Evolutionary conservation across 129 eudicot genomes (phyloP).

Genomic region (Gnaphalium uliginosum): DNA sequence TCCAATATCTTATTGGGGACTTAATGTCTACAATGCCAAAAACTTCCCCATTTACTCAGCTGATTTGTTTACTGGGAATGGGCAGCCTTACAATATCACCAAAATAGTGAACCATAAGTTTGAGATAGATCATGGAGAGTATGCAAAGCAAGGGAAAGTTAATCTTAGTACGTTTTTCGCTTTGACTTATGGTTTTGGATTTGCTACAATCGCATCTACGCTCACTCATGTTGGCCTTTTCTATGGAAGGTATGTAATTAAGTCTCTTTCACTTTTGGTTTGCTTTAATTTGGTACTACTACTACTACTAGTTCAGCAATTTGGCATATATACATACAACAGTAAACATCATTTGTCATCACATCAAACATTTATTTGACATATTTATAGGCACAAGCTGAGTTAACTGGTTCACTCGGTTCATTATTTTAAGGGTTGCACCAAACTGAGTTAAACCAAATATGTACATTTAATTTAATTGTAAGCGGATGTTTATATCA

Average conservation of each 20-base stretch:
- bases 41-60: slow-evolving; percentile 56
- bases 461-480: no score
- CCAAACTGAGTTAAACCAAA: no score
- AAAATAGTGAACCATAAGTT: slow-evolving; percentile 50
- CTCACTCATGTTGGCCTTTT: slow-evolving; percentile 67
- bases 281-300: neutral
- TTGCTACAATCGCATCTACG: slow-evolving; percentile 75
- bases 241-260: slow-evolving; percentile 67
- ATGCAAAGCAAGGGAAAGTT: slow-evolving; percentile 51
- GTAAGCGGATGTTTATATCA: no score
- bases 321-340: no score
- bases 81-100: slow-evolving; percentile 50
- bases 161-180: slow-evolving; percentile 67
- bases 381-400: no score
- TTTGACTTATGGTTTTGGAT: slow-evolving; percentile 68
- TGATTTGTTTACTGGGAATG: slow-evolving; percentile 46
- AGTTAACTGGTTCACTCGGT: no score
- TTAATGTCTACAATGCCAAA: slow-evolving; percentile 57
- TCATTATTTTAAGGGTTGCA: no score
- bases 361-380: no score
- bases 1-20: slow-evolving; percentile 68
- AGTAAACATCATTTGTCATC: no score
- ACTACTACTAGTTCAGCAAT: no score
- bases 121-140: slow-evolving; percentile 49
- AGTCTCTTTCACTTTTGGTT: neutral